Percentiles rank a stretch among this genome's conserved stretches.
Conservation (phyloP, 305 asterid genomes). For the Petunia hybrid region DNA sequence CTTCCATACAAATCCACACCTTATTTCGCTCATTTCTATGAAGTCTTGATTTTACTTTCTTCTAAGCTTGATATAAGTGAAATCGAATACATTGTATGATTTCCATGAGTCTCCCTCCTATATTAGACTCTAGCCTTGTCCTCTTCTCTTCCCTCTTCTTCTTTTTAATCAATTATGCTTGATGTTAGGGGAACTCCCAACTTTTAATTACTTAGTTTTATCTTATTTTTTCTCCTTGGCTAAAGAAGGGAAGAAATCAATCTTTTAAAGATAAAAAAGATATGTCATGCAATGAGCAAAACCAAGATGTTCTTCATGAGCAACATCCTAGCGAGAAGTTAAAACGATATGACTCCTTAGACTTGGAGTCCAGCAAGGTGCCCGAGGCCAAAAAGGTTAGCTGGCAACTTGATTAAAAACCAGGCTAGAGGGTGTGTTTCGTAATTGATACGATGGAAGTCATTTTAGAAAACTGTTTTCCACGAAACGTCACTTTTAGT, state of each 20-base stretch:
- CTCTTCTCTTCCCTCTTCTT: neutral
- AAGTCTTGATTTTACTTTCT: neutral
- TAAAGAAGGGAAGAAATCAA: neutral
- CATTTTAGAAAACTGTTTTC: too few species aligned
- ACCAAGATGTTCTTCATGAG: neutral
- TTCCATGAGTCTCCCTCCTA: neutral
- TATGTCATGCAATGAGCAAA: neutral
- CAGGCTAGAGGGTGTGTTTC: constrained; percentile 26
- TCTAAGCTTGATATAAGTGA: neutral
- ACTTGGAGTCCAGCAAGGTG: constrained; percentile 46
- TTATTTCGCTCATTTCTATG: neutral
- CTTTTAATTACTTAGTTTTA: neutral
- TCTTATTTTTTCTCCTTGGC: neutral
- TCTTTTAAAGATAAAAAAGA: neutral
- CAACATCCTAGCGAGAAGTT: constrained; percentile 37
- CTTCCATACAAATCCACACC: neutral
- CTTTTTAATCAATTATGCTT: neutral
- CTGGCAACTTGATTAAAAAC: neutral
- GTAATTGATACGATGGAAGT: too few species aligned
- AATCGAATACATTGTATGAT: neutral
- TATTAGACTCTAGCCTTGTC: neutral
- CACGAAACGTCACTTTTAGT: too few species aligned
- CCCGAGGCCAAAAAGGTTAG: neutral
- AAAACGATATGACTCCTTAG: constrained; percentile 51
- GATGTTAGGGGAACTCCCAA: neutral